A percentile compares a stretch with the other conserved stretches of the same genome.
phyloP scores from a whole-genome alignment of 768 basidiomycete genomes.

The Serendipita sp. region DNA sequence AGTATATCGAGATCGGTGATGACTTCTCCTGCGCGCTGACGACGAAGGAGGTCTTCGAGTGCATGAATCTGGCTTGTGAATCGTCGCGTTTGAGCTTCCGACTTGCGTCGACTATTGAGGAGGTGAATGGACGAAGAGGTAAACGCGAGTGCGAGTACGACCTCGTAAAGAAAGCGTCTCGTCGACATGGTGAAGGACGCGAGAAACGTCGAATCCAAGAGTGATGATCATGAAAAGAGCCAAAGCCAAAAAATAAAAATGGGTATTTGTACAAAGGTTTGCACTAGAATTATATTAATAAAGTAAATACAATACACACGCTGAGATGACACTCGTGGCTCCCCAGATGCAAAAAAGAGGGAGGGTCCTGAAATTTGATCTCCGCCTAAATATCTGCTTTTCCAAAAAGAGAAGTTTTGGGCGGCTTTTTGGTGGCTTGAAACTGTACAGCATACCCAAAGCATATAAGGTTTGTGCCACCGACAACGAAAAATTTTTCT shows the following conservation, averaged over 20 bases:
- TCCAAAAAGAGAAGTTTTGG: background rate
- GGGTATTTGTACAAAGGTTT: too few relatives aligned
- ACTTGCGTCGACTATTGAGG: background rate
- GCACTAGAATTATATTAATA: too few relatives aligned
- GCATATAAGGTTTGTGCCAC: background rate
- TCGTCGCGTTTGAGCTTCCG: background rate
- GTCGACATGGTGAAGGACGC: background rate
- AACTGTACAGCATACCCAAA: background rate
- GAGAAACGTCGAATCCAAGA: too few relatives aligned
- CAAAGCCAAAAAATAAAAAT: too few relatives aligned
- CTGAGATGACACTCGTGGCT: too few relatives aligned
- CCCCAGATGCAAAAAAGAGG: too few relatives aligned
- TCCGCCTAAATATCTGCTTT: background rate
- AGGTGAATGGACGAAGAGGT: background rate
- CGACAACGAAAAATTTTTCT: background rate
- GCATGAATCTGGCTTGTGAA: background rate
- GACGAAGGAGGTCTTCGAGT: background rate
- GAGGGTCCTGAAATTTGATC: background rate
- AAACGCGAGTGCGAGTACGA: background rate
- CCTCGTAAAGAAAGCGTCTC: background rate
- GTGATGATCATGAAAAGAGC: too few relatives aligned
- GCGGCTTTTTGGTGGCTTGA: constrained; percentile 2
- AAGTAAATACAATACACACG: too few relatives aligned
- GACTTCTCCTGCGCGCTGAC: background rate
- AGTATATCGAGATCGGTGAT: background rate